Evolutionary conservation across 306 rosid species (phyloP).

Genomic region (Pachyrhizus erosus): DNA sequence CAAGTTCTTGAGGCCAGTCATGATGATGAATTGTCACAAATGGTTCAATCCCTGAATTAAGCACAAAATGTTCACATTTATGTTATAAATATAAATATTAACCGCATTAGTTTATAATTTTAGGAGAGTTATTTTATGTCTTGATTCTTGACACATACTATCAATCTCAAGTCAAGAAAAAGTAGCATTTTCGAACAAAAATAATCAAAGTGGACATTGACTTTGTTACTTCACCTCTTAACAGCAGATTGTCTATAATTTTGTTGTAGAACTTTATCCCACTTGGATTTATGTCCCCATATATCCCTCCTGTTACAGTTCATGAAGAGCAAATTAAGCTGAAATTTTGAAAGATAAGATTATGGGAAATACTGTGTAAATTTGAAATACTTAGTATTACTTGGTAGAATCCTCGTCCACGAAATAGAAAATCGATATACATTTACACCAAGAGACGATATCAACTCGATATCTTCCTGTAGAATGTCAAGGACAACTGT

Average conservation of each 20-base stretch:
- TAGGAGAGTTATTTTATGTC: no score
- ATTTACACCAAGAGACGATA: slow-evolving; percentile 65
- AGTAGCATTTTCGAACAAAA: no score
- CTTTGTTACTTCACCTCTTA: slow-evolving; percentile 50
- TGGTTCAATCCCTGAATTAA: slow-evolving; percentile 62
- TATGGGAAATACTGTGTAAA: neutral
- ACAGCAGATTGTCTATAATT: slow-evolving; percentile 57
- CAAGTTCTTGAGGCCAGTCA: slow-evolving; percentile 60
- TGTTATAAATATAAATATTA: neutral
- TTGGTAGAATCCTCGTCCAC: slow-evolving; percentile 73
- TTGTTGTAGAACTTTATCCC: slow-evolving; percentile 68
- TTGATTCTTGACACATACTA: neutral
- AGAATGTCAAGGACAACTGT: neutral
- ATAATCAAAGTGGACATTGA: neutral
- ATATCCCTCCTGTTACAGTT: slow-evolving; percentile 56
- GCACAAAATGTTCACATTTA: slow-evolving; percentile 27
- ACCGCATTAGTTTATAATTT: no score
- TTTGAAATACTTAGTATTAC: slow-evolving; percentile 49
- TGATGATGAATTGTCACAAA: slow-evolving; percentile 64
- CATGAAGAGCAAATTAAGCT: slow-evolving; percentile 16
- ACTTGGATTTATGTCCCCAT: slow-evolving; percentile 57
- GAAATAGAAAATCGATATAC: slow-evolving; percentile 76
- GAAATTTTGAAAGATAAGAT: neutral
- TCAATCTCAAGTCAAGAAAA: neutral
- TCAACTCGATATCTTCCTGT: slow-evolving; percentile 64